Percentiles rank a stretch among this genome's conserved stretches.
phyloP scores from a whole-genome alignment of 1,284 basidiomycete genomes.

The Ceratobasidium sp. region DNA sequence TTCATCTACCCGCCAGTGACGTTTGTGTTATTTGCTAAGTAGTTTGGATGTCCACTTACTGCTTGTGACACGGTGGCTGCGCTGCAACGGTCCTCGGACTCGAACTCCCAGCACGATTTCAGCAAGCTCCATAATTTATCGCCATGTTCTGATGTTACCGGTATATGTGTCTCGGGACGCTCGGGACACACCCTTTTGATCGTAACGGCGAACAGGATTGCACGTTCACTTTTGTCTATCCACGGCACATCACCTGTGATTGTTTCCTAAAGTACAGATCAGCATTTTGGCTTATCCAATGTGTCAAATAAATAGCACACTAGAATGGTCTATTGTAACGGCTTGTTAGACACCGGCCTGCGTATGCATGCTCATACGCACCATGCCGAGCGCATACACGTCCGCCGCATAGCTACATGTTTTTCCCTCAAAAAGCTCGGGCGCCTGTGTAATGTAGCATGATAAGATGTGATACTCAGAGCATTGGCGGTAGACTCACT shows the following conservation, averaged over 20 bases:
- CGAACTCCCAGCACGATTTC: too few species aligned
- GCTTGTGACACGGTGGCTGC: too few species aligned
- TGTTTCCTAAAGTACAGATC: neutral
- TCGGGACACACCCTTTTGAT: neutral
- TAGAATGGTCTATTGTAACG: neutral
- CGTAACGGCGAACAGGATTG: neutral
- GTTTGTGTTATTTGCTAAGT: too few species aligned
- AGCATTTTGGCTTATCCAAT: too few species aligned
- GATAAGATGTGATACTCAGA: too few species aligned
- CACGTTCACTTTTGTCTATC: neutral
- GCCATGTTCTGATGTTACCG: neutral
- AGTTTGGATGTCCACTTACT: too few species aligned
- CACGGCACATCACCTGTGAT: conserved; percentile 21
- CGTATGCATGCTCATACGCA: neutral
- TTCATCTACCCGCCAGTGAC: too few species aligned
- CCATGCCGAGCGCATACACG: neutral
- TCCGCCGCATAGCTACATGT: neutral
- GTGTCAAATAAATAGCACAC: neutral
- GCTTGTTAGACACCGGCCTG: neutral
- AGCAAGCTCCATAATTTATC: too few species aligned
- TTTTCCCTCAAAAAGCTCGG: neutral
- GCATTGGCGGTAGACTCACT: neutral
- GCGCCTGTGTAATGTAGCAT: neutral
- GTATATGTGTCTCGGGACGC: conserved; percentile 10
- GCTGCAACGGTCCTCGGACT: too few species aligned